These are phyloP conservation scores for Geotrichum cucujoidarum DNA, from an alignment of 1,139 yeast genomes.

Conservation along the genomic window DNA sequence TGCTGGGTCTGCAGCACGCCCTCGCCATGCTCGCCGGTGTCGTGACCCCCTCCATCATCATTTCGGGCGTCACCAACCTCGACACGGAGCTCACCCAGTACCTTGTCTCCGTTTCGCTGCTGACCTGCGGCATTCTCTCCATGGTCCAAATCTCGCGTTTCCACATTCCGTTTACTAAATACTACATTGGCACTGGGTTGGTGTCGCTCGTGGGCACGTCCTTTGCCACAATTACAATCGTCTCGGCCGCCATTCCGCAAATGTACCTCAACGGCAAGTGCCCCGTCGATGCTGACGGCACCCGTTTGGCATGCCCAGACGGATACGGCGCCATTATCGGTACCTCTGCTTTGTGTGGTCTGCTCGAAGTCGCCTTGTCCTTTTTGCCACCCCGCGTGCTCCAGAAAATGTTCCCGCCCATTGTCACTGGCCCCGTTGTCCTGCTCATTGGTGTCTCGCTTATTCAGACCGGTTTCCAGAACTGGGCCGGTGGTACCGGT, in stretches of 20 bases:
- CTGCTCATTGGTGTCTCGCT: constrained; percentile 70
- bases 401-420: constrained; percentile 74
- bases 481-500: constrained; percentile 87
- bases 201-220: constrained; percentile 89
- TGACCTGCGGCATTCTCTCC: constrained; percentile 70
- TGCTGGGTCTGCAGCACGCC: constrained; percentile 82
- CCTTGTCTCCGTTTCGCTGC: constrained; percentile 70
- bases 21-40: constrained; percentile 89
- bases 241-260: constrained; percentile 65
- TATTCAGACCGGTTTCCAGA: constrained; percentile 64
- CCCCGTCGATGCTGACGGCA: constrained; percentile 54
- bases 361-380: constrained; percentile 64
- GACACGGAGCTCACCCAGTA: constrained; percentile 51
- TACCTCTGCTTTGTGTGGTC: constrained; percentile 67
- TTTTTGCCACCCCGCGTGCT: constrained; percentile 69
- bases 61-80: constrained; percentile 58
- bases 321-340: constrained; percentile 86
- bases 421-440: constrained; percentile 91
- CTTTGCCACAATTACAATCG: constrained; percentile 81
- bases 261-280: constrained; percentile 75
- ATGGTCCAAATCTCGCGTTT: constrained; percentile 74
- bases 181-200: constrained; percentile 80
- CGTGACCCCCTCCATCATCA: constrained; percentile 76
- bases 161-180: constrained; percentile 65
- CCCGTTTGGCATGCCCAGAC: constrained; percentile 72